Evolutionary conservation across 2,329 filamentous ascomycete species (phyloP).

Genomic region (Lasiodiplodia citricola): DNA sequence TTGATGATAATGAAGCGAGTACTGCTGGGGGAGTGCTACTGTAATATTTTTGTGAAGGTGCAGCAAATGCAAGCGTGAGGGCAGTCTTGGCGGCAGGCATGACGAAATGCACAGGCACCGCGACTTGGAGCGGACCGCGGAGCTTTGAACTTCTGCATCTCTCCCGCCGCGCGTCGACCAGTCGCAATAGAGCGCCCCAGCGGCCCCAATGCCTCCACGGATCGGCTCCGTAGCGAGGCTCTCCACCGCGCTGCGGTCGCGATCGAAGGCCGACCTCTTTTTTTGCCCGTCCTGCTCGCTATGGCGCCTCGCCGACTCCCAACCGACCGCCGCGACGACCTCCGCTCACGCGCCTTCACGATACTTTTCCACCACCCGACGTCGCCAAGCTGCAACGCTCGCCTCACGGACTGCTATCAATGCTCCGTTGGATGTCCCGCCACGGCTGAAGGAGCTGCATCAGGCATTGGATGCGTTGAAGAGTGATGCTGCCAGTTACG

Average conservation of each 20-base stretch:
- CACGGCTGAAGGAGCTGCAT: constrained; percentile 62
- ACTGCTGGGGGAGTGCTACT: constrained; percentile 4
- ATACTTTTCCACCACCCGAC: constrained; percentile 23
- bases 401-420: constrained; percentile 61
- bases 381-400: constrained; percentile 47
- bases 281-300: constrained; percentile 35
- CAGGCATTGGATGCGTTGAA: constrained; percentile 65
- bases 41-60: neutral
- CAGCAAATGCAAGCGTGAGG: neutral
- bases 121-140: neutral
- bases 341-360: constrained; percentile 9
- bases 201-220: constrained; percentile 49
- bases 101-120: constrained; percentile 26
- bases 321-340: constrained; percentile 10
- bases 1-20: constrained; percentile 23
- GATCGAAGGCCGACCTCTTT: constrained; percentile 37
- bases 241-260: constrained; percentile 33
- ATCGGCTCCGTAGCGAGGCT: constrained; percentile 43
- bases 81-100: constrained; percentile 24
- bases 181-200: constrained; percentile 13
- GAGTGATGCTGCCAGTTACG: constrained; percentile 63
- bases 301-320: constrained; percentile 32
- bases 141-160: constrained; percentile 27
- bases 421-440: constrained; percentile 58
- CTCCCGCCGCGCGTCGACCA: neutral